Evolutionary conservation across 2,329 filamentous ascomycete genomes (phyloP), one percentile per base, ranked within the genome.

Genomic region (Colletotrichum echinochloae): DNA sequence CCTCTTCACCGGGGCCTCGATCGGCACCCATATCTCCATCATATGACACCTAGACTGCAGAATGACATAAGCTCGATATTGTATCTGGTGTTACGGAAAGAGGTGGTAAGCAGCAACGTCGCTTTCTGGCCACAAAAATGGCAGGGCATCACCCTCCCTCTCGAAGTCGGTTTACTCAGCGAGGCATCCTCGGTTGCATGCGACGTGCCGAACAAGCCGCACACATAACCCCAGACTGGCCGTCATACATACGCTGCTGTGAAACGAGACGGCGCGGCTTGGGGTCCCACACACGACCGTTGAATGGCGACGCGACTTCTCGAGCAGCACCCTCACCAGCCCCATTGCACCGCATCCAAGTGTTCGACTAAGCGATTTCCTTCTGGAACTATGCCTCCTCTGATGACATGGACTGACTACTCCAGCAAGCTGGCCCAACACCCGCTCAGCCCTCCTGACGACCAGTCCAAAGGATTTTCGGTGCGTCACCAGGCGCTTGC

Each of bases 401-500:
- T 30, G 16, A 37, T 60, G 8, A 12, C 9, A 60, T n/a, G 33
- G 3, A 35, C 46, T n/a, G 3, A 35, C 46, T n/a, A 9, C 33
- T 20, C 18, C 33, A 39, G 52, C n/a, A 56, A 37, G 14, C 33
- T 39, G 52, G 5, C 20, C 20, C 12, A 39, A 35, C 57, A 51
- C 55, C 23, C 64, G 44, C 67, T 52, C 64, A 62, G 63, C 64
- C 57, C 67, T 60, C 49, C 20, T 28, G 35, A n/a, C 61, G 20
- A 65, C 55, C 62, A 61, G 37, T 35, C 56, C 57, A 54, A 59
- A 71, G 68, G 64, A 68, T 71, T 71, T 71, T 49, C 57, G 39
- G 51, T 67, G 64, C 68, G 54, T 71, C 46, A 46, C 26, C 57
- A 48, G 57, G 30, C 23, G 56, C 35, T 37, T 52, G 23, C 59